Percentiles rank a stretch among this genome's conserved stretches.
These are phyloP conservation scores for Macrophomina pseudophaseolina DNA, from an alignment of 2,329 filamentous ascomycete genomes.

Conservation along the genomic window DNA sequence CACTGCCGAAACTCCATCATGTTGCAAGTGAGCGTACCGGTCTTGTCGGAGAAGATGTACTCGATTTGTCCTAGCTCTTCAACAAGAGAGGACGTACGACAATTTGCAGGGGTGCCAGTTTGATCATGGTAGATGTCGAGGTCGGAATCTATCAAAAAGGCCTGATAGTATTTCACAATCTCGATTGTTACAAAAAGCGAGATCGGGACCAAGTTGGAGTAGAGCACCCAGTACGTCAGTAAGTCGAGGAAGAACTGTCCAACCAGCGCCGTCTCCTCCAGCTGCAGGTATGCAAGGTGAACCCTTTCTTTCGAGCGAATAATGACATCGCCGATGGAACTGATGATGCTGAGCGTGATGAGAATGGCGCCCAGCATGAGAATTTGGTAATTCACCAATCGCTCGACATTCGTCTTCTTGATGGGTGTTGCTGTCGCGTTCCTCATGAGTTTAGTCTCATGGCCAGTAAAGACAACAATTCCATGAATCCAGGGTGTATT, in stretches of 20 bases:
- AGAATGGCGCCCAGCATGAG: slow-evolving; percentile 87
- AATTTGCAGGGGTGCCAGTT: slow-evolving; percentile 93
- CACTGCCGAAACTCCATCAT: slow-evolving; percentile 99
- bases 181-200: slow-evolving; percentile 98
- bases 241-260: slow-evolving; percentile 91
- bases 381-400: slow-evolving; percentile 91
- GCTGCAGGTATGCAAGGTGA: slow-evolving; percentile 74
- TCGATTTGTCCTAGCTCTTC: slow-evolving; percentile 98
- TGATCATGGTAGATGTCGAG: slow-evolving; percentile 97
- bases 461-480: slow-evolving; percentile 93
- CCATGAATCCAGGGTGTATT: slow-evolving; percentile 98
- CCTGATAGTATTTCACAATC: slow-evolving; percentile 97
- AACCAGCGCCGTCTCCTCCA: slow-evolving; percentile 57
- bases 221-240: slow-evolving; percentile 97
- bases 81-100: slow-evolving; percentile 92
- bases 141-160: slow-evolving; percentile 96
- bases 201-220: slow-evolving; percentile 94
- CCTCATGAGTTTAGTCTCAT: slow-evolving; percentile 98
- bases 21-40: slow-evolving; percentile 95
- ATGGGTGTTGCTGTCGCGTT: slow-evolving; percentile 97
- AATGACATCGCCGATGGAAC: slow-evolving; percentile 88
- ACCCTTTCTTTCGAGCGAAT: slow-evolving; percentile 68
- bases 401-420: slow-evolving; percentile 95
- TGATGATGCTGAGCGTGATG: slow-evolving; percentile 82
- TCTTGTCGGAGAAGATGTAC: slow-evolving; percentile 98